These are phyloP conservation scores for Stagonosporopsis vannaccii DNA, from an alignment of 2,329 filamentous ascomycete species.

Conservation along the genomic window DNA sequence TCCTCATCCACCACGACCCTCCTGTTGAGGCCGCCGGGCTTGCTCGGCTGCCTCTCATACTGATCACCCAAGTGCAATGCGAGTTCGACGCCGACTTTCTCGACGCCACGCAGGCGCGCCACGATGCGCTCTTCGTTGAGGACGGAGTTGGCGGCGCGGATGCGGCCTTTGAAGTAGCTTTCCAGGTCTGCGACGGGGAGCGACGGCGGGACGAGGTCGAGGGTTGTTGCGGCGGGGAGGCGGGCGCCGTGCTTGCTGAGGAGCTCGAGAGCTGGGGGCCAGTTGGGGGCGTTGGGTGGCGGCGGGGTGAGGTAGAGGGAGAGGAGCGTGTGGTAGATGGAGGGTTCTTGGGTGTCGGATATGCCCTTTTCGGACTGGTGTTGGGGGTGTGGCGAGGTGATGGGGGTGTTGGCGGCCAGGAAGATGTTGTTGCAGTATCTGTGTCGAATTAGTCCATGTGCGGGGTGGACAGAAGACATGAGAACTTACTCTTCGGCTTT, in stretches of 20 bases:
- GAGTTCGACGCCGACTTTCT: conserved; percentile 79
- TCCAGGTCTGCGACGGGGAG: conserved; percentile 82
- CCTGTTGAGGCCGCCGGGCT: conserved; percentile 62
- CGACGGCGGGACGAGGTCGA: conserved; percentile 82
- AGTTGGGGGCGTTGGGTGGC: conserved; percentile 72
- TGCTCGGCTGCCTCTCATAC: conserved; percentile 60
- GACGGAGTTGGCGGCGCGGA: conserved; percentile 82
- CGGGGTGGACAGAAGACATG: not conserved
- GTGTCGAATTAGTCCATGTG: conserved; percentile 56
- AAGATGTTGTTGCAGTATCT: conserved; percentile 85
- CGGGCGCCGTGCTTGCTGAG: conserved; percentile 93
- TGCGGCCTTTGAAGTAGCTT: conserved; percentile 90
- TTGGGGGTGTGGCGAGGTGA: conserved; percentile 35
- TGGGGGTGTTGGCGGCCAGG: conserved; percentile 54
- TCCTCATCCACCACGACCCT: conserved; percentile 87
- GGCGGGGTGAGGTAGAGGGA: conserved; percentile 88
- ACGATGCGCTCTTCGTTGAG: conserved; percentile 83
- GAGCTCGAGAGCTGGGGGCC: conserved; percentile 81
- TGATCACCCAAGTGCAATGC: conserved; percentile 76
- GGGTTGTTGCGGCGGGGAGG: conserved; percentile 83
- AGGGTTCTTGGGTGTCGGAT: conserved; percentile 65
- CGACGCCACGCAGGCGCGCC: conserved; percentile 76
- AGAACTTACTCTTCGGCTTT: conserved; percentile 84
- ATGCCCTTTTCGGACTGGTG: not conserved
- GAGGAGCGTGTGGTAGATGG: conserved; percentile 91